Base-by-base conservation (phyloP, 2,329 filamentous ascomycete genomes). In the Claviceps citrina region DNA sequence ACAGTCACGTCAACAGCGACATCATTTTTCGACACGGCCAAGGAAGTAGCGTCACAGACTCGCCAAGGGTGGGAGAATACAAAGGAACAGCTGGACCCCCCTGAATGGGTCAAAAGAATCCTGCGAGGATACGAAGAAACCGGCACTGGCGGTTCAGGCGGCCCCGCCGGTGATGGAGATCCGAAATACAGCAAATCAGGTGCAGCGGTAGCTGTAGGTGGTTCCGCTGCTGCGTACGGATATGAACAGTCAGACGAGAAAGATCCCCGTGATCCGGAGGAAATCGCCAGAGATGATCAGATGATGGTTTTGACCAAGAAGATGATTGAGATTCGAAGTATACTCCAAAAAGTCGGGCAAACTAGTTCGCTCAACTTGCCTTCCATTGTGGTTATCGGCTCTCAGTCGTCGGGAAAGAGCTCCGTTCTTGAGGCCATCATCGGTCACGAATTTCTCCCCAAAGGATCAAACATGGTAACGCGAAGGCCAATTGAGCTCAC, bases 271-370 rank as follows among this genome's bases (percentile, higher is more conserved):
- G 65, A 68, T 7, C 67, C 64, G 16, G 75, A 80, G 41, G 76
- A 82, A 53, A 69, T 72, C 36, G 84, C 85, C 15, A 77, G 78
- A 52, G 91, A 98, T 53, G 91, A 98, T 57, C 91, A 98, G 61
- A 98, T 98, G 89, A 98, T 98, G 91, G 71, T 95, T 49, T 67
- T 98, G 54, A 98, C 93, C 2, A 89, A 91, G 65, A 96, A 96
- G 65, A 98, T 98, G 91, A 98, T 98, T 54, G 91, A 98, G 65
- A 96, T 98, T 42, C 73, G 93, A 49, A 87, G 80, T 49, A 84
- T 98, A 42, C 69, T 98, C 19, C 83, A 93, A 54, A 84, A 80
- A 20, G 83, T 98, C 35, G 93, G 87, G 26, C 89, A 98, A 64
- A 93, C 87, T 1, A 85, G 81, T 47, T 77, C 84, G 3, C 66